These are phyloP conservation scores for Chlorella sp. DNA, from an alignment of 139 green algal genomes.

Conservation along the genomic window DNA sequence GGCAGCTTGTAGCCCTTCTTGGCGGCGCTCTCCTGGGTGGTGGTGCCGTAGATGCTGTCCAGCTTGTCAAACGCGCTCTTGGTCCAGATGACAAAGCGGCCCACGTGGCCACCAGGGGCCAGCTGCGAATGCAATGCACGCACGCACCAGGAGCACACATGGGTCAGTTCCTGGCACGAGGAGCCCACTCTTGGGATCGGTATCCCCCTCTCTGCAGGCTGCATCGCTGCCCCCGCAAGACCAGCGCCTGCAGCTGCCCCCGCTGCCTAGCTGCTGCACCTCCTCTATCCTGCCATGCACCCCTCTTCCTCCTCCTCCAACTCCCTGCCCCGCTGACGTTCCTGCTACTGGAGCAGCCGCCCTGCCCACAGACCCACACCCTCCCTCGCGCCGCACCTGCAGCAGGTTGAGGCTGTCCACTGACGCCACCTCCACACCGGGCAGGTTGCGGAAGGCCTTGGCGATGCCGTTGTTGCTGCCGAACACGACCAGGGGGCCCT, in stretches of 20 bases:
- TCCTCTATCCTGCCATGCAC: too few relatives aligned
- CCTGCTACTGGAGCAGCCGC: too few relatives aligned
- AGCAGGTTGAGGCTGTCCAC: conserved; percentile 95
- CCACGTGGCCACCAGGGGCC: conserved; percentile 94
- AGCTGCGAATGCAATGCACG: conserved; percentile 66
- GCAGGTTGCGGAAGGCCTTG: conserved; percentile 93
- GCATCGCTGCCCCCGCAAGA: too few relatives aligned
- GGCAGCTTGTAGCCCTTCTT: conserved; percentile 98
- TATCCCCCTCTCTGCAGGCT: too few relatives aligned
- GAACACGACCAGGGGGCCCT: conserved; percentile 93
- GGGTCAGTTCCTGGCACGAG: too few relatives aligned
- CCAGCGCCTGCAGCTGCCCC: too few relatives aligned
- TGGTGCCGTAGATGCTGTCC: conserved; percentile 71
- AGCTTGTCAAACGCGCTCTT: conserved; percentile 92
- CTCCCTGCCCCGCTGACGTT: too few relatives aligned
- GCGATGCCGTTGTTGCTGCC: conserved; percentile 76
- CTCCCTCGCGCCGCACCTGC: too few relatives aligned
- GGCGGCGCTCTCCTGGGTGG: conserved; percentile 45
- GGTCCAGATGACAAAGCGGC: conserved; percentile 98
- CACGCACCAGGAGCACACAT: too few relatives aligned
- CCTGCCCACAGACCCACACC: too few relatives aligned
- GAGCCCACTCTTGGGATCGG: not conserved
- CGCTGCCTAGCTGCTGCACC: too few relatives aligned
- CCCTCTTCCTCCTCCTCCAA: too few relatives aligned
- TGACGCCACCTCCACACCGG: conserved; percentile 84